Evolutionary conservation across 2,329 filamentous ascomycete species (phyloP).

Genomic region (Botrytis sinoallii): DNA sequence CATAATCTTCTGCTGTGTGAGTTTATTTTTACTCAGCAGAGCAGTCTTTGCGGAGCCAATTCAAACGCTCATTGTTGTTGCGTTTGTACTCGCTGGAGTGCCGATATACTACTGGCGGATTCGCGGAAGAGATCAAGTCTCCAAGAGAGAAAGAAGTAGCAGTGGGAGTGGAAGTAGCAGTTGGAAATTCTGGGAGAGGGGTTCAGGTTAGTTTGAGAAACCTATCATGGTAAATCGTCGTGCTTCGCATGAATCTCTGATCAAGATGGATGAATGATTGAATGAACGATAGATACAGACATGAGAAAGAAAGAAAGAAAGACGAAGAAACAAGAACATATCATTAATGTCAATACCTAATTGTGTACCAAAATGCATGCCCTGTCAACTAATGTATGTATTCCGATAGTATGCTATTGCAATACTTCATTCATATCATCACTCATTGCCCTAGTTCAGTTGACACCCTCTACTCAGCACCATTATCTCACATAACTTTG

Average conservation of each 20-base stretch:
- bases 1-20: constrained; percentile 97
- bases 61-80: constrained; percentile 83
- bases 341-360: constrained; percentile 1
- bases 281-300: background rate
- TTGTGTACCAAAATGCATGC: background rate
- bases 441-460: background rate
- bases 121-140: constrained; percentile 56
- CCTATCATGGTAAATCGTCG: background rate
- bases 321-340: background rate
- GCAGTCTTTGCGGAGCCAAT: constrained; percentile 88
- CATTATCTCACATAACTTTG: background rate
- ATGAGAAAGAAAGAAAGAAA: background rate
- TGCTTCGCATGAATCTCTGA: background rate
- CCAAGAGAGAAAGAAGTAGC: constrained; percentile 45
- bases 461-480: background rate
- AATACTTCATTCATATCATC: background rate
- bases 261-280: background rate
- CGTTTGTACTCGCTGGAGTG: constrained; percentile 78
- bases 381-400: background rate
- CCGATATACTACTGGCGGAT: constrained; percentile 89
- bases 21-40: constrained; percentile 82
- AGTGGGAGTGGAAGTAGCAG: constrained; percentile 41
- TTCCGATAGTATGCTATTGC: background rate
- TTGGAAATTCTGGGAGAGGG: constrained; percentile 59
- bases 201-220: background rate